phyloP scores from a whole-genome alignment of 805 yeast genomes.

The Middelhovenomyces tepae region DNA sequence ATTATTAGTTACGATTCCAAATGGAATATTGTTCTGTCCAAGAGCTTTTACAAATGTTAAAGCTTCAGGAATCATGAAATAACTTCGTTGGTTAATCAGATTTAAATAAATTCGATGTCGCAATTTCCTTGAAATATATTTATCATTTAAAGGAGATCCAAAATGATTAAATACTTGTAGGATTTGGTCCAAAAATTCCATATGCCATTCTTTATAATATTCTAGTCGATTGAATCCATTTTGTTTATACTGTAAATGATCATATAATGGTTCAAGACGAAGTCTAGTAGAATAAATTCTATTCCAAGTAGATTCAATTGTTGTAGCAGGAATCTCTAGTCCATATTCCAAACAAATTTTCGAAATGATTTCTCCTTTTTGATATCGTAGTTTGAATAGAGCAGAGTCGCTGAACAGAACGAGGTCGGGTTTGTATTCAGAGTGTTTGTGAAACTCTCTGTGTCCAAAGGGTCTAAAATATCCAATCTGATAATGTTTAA shows the following conservation, averaged over 20 bases:
- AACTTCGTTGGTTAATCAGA: neutral
- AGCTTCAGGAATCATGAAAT: neutral
- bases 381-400: neutral
- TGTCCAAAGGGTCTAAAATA: too few relatives aligned
- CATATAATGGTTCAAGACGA: neutral
- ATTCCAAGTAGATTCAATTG: neutral
- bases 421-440: slow-evolving; percentile 1
- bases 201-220: slow-evolving; percentile 2
- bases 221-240: too few relatives aligned
- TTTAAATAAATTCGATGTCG: neutral
- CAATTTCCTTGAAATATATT: neutral
- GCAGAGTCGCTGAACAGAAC: slow-evolving; percentile 1
- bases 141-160: neutral
- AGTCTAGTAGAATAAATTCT: neutral
- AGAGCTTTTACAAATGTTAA: neutral
- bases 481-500: too few relatives aligned
- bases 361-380: neutral
- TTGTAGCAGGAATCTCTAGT: neutral
- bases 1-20: slow-evolving; percentile 2
- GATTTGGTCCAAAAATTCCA: neutral
- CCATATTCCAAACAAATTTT: neutral
- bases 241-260: neutral
- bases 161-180: neutral
- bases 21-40: neutral
- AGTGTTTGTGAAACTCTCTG: too few relatives aligned